A percentile compares a stretch with the other conserved stretches of the same genome.
phyloP scores from a whole-genome alignment of 345 rosid genomes.

The Rubroshorea leprosula region DNA sequence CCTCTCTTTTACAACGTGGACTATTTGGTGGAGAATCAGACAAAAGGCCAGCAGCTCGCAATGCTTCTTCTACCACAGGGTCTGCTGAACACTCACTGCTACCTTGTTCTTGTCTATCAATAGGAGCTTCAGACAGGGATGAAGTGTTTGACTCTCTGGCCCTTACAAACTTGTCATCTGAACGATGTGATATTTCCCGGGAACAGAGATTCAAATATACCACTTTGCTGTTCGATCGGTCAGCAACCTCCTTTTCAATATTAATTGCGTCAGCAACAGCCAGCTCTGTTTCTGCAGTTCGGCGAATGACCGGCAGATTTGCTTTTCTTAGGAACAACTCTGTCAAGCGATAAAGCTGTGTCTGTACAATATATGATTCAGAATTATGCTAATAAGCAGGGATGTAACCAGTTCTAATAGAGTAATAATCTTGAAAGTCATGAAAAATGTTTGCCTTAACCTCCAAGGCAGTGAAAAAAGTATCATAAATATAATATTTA shows the following conservation, averaged over 20 bases:
- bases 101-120: slow-evolving; percentile 30
- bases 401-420: too few relatives aligned
- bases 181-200: slow-evolving; percentile 60
- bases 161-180: slow-evolving; percentile 31
- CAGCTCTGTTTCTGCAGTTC: slow-evolving; percentile 87
- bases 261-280: slow-evolving; percentile 97
- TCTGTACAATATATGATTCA: slow-evolving; percentile 42
- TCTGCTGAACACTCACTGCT: slow-evolving; percentile 33
- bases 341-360: slow-evolving; percentile 76
- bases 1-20: slow-evolving; percentile 39
- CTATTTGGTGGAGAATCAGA: slow-evolving; percentile 90
- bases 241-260: slow-evolving; percentile 74
- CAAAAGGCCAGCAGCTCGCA: slow-evolving; percentile 84
- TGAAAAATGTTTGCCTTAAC: not conserved
- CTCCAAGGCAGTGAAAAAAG: not conserved
- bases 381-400: not conserved
- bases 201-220: slow-evolving; percentile 92
- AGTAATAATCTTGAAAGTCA: too few relatives aligned
- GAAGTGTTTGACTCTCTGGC: slow-evolving; percentile 35
- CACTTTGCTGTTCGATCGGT: slow-evolving; percentile 78
- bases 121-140: slow-evolving; percentile 23
- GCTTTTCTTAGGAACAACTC: slow-evolving; percentile 74
- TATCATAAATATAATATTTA: too few relatives aligned
- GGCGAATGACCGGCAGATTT: slow-evolving; percentile 54
- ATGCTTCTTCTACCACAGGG: slow-evolving; percentile 49